A percentile compares a stretch with the other conserved stretches of the same genome.
Conservation (phyloP, 257 asterid genomes). For the Verbena officinalis region DNA sequence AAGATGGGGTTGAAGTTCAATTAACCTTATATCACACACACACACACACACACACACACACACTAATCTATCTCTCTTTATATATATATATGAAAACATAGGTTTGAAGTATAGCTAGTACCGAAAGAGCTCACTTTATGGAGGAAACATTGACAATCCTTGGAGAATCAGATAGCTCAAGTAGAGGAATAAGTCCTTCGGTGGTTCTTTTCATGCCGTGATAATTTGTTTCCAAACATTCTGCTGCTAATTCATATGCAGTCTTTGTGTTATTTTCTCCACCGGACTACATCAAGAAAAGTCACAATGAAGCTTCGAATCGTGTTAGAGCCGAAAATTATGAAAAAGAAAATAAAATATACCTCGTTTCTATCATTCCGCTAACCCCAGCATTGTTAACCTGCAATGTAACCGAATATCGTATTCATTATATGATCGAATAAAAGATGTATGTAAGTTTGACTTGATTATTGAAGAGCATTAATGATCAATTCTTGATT, state of each 20-base stretch:
- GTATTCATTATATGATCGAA: not conserved
- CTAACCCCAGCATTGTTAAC: conserved; percentile 52
- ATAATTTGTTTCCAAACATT: conserved; percentile 54
- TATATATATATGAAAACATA: not conserved
- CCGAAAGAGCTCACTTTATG: conserved; percentile 45
- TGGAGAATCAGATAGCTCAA: conserved; percentile 59
- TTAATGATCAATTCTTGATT: not conserved
- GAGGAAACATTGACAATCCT: conserved; percentile 69
- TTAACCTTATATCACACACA: too few relatives aligned
- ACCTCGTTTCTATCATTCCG: conserved; percentile 33
- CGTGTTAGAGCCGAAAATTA: not conserved
- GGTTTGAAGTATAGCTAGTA: conserved; percentile 12
- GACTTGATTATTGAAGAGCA: not conserved
- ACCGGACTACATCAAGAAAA: conserved; percentile 28
- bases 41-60: too few relatives aligned
- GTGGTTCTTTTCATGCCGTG: conserved; percentile 48
- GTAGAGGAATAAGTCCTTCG: conserved; percentile 52
- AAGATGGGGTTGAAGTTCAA: too few relatives aligned
- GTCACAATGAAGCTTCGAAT: not conserved
- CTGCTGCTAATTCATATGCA: conserved; percentile 47
- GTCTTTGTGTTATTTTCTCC: conserved; percentile 21
- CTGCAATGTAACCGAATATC: conserved; percentile 39
- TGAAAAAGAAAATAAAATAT: not conserved
- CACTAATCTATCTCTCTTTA: too few relatives aligned
- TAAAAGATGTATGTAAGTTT: too few relatives aligned